Base-by-base conservation (phyloP, 345 rosid species). In the Aethionema arabicum region DNA sequence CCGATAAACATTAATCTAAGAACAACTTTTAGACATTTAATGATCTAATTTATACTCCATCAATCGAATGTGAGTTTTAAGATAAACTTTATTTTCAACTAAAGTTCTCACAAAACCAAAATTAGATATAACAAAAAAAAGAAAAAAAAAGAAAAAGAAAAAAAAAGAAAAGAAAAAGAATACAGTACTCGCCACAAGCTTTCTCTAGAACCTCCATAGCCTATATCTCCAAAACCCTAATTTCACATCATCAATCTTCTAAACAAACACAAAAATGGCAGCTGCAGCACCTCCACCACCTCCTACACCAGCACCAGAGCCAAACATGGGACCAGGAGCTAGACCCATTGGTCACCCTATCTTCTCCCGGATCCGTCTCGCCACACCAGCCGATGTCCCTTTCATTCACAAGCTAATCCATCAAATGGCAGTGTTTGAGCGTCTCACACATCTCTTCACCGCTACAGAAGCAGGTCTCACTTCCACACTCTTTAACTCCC, bases 211-310 rank as follows among this genome's bases (percentile, higher is more conserved):
- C 5, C 60, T 45, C 42, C 37, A 29, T 14, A 36, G 6, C 30
- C 36, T 13, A 36, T 8, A 4, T 57, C 13, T 2, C 38, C 27
- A 56, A 69, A 70, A 42, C 59, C 74, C 48, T 49, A 70, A 29
- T 7, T 41, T 41, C 13, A 8, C 9, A 7, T 41, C 47, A 43
- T 43, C 47, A 15, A 15, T 43, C 15, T 4, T 11, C 15, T 2
- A 11, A 6, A 43, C 2, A 0, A 47, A 14, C 3, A 7, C 27
- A 6, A 16, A 21, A 55, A 85, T 89, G 96, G 98, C 96, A 11
- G 93, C 91, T 5, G 93, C 98, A 4, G 96, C 96, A 0, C 95
- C 96, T 0, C 95, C 95, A 1, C 96, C 95, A 2, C 85, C 91
- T 4, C 96, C 96, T n/a, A 8, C 91, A 2, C 78, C 87, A 0